A percentile compares a stretch with the other conserved stretches of the same genome.
Evolutionary conservation across 495 filamentous ascomycete species (phyloP).

Genomic region (Emericellopsis terricola): DNA sequence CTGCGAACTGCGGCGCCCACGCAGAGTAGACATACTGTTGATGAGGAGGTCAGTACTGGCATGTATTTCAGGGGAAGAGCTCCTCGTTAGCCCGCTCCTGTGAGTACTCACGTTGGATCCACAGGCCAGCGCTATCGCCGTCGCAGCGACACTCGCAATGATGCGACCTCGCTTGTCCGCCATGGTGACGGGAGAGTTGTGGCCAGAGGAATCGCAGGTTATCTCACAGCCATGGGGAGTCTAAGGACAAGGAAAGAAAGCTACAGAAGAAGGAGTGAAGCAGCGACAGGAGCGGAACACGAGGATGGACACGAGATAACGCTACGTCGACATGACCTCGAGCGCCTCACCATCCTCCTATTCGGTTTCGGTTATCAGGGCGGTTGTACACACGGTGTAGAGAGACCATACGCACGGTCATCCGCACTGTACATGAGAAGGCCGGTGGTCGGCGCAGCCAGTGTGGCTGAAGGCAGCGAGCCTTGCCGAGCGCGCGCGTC

Average conservation of each 20-base stretch:
- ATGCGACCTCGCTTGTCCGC: conserved; percentile 36
- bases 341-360: neutral
- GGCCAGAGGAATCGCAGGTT: no score
- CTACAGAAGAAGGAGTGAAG: neutral
- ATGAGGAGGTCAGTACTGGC: no score
- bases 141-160: conserved; percentile 70
- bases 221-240: no score
- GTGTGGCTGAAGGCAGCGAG: no score
- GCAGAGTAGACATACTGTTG: conserved; percentile 90
- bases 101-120: conserved; percentile 70
- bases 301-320: neutral
- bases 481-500: no score
- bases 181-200: no score
- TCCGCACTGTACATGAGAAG: neutral
- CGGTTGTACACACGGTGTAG: neutral
- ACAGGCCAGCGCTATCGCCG: conserved; percentile 69
- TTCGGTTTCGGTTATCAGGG: neutral
- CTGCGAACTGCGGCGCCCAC: conserved; percentile 91
- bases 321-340: neutral
- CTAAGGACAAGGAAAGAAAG: conserved; percentile 1
- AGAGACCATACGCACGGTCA: neutral
- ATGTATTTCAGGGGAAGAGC: no score
- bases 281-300: neutral
- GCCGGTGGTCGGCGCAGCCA: neutral
- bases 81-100: no score